Evolutionary conservation across 768 basidiomycete species (phyloP).

Genomic region (Kwoniella newhampshirensis): DNA sequence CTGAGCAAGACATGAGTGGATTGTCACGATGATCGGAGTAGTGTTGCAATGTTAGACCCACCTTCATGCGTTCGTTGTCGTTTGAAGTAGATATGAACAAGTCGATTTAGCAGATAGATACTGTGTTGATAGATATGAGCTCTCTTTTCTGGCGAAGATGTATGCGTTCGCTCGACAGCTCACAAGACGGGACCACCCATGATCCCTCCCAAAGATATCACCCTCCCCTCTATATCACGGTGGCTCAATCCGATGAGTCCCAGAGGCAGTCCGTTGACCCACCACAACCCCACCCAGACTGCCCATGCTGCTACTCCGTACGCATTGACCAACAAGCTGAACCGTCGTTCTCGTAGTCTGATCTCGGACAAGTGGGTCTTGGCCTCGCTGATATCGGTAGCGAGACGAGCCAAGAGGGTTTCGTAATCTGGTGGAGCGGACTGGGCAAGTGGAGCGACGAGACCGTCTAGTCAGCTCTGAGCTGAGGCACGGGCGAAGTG

Average conservation of each 20-base stretch:
- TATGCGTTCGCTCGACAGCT: conserved; percentile 15
- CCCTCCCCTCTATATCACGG: conserved; percentile 29
- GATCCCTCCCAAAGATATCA: conserved; percentile 33
- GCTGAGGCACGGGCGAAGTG: too few relatives aligned
- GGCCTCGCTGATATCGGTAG: conserved; percentile 46
- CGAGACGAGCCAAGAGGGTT: conserved; percentile 46
- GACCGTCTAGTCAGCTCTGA: neutral
- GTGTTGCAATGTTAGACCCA: conserved; percentile 19
- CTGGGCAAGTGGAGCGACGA: conserved; percentile 12
- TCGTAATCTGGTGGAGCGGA: conserved; percentile 50
- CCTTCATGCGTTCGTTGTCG: conserved; percentile 45
- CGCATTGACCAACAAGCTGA: conserved; percentile 40
- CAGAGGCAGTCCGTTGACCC: conserved; percentile 44
- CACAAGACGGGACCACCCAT: conserved; percentile 46
- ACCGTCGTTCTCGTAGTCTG: conserved; percentile 44
- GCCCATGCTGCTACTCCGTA: conserved; percentile 49
- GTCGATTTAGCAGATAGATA: conserved; percentile 36
- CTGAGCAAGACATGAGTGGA: conserved; percentile 55
- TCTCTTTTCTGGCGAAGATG: neutral
- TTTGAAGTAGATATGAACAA: conserved; percentile 40
- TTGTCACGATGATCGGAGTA: neutral
- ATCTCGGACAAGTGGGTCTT: conserved; percentile 51
- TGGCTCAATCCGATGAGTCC: conserved; percentile 39
- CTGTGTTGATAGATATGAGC: conserved; percentile 15
- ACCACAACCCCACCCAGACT: conserved; percentile 50